Percentiles rank a stretch among this genome's conserved stretches.
phyloP scores from a whole-genome alignment of 2,329 filamentous ascomycete genomes.

The Cylindrodendrum hubeiense region DNA sequence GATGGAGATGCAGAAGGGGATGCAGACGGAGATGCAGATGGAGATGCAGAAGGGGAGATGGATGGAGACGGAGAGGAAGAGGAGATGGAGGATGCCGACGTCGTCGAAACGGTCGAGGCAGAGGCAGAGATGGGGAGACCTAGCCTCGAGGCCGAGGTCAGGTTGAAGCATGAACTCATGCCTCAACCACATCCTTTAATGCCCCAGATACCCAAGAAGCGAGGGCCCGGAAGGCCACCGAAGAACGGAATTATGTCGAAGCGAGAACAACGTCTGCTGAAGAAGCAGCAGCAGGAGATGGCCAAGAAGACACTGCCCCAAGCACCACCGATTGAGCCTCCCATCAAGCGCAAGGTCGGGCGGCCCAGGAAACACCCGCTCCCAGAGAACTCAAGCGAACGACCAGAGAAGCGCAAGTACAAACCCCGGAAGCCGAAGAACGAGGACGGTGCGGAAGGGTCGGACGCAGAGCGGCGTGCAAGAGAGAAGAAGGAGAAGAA shows the following conservation, averaged over 20 bases:
- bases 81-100: constrained; percentile 45
- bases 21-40: constrained; percentile 43
- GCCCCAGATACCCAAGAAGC: constrained; percentile 70
- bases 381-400: constrained; percentile 66
- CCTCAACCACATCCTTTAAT: constrained; percentile 52
- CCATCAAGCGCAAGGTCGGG: constrained; percentile 73
- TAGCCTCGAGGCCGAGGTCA: constrained; percentile 38
- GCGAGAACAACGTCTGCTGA: constrained; percentile 74
- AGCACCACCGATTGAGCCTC: constrained; percentile 61
- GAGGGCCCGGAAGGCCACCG: constrained; percentile 83
- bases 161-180: constrained; percentile 46
- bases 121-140: constrained; percentile 42
- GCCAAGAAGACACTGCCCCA: constrained; percentile 65
- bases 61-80: constrained; percentile 37
- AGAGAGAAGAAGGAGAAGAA: constrained; percentile 73
- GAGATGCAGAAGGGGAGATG: constrained; percentile 36
- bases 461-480: constrained; percentile 66
- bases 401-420: constrained; percentile 74
- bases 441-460: constrained; percentile 67
- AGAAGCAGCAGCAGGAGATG: constrained; percentile 65
- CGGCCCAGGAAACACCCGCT: constrained; percentile 73
- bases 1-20: constrained; percentile 52
- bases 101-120: constrained; percentile 44
- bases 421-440: constrained; percentile 69
- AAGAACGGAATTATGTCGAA: constrained; percentile 90